These are phyloP conservation scores for Marsdenia floribunda DNA, from an alignment of 257 asterid species.

Conservation along the genomic window DNA sequence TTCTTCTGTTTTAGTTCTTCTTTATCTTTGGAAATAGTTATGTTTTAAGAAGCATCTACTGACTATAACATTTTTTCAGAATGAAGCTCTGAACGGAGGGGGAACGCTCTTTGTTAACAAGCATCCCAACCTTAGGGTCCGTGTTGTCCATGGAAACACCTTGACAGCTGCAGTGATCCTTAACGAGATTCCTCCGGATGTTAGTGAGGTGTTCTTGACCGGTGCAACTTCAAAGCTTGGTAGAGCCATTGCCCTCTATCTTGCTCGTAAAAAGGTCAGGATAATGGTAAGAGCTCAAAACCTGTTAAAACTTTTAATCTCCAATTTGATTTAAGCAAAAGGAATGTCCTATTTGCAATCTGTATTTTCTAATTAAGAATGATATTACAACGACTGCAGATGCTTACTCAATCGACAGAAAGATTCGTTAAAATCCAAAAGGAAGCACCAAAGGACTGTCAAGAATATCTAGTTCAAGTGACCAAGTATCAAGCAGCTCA, in stretches of 20 bases:
- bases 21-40: background rate
- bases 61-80: constrained; percentile 32
- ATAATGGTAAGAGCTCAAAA: constrained; percentile 48
- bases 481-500: constrained; percentile 70
- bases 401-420: constrained; percentile 79
- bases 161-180: constrained; percentile 88
- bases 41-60: background rate
- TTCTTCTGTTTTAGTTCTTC: background rate
- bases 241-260: constrained; percentile 79
- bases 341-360: background rate
- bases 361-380: background rate
- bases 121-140: constrained; percentile 70
- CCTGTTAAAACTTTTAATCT: background rate
- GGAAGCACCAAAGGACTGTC: constrained; percentile 60
- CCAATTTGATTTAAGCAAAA: background rate
- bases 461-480: constrained; percentile 65
- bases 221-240: constrained; percentile 96
- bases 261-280: constrained; percentile 59
- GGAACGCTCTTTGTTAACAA: constrained; percentile 69
- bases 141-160: constrained; percentile 93
- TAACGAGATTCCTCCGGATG: constrained; percentile 58
- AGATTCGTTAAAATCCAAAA: constrained; percentile 70
- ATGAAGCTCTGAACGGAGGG: constrained; percentile 82
- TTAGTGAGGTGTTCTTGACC: constrained; percentile 73
- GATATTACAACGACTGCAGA: constrained; percentile 33